Evolutionary conservation across 2,329 filamentous ascomycete genomes (phyloP), one percentile per base, ranked within the genome.

Genomic region (Stagonosporopsis vannaccii): DNA sequence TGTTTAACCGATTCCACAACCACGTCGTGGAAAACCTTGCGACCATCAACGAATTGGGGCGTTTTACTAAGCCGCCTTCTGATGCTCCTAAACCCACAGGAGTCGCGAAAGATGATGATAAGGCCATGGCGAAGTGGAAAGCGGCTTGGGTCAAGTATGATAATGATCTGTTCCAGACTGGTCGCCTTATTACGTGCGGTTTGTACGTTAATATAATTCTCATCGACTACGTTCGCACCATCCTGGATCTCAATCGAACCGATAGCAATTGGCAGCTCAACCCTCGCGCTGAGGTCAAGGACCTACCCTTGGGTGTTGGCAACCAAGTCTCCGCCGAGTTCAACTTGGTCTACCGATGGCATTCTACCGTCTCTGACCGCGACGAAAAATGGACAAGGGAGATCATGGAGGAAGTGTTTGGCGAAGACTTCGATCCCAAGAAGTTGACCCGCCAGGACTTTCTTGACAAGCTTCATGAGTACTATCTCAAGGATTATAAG

Each of bases 291-390:
- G 85, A 90, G 63, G 89, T 88, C 75, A 80, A 81, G 28, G 75
- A 82, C 2, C 84, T 89, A 0, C 86, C 90, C 40, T 82, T 87
- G 22, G 92, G 90, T 37, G 85, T 90, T 0, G 92, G 92, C 46
- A 96, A 95, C 68, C 87, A 90, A 62, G 90, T 94, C 5, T 94
- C 90, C 0, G 90, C 90, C 3, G 92, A 96, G 78, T 96, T 96
- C 81, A 96, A 95, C 70, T 82, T 96, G 9, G 89, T 90, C 63
- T 96, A 96, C 74, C 84, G 91, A 61, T 96, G 91, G 91, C 91
- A 96, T 78, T 91, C 90, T 3, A 87, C 89, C 64, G 90, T 95
- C 65, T 84, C 83, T 33, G 84, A 86, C 55, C 87, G 85, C 60
- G 92, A 96, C 67, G 91, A 95, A 69, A 82, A 87, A 62, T 96